These are phyloP conservation scores for Tilletia indica DNA, from an alignment of 1,284 basidiomycete genomes.

Conservation along the genomic window DNA sequence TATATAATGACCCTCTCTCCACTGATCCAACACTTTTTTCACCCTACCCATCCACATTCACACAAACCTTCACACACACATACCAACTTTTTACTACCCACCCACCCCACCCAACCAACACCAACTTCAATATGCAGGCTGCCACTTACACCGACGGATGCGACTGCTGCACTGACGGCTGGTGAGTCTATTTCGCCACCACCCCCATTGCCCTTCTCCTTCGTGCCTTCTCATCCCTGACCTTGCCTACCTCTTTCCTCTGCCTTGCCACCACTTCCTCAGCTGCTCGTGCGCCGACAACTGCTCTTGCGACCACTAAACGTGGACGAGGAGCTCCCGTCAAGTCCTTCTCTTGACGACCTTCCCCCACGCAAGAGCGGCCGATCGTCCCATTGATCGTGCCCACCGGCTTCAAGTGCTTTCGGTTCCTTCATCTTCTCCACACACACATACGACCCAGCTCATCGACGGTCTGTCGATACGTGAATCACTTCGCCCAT, in stretches of 20 bases:
- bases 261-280: neutral
- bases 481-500: too few relatives aligned
- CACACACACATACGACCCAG: too few relatives aligned
- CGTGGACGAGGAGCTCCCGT: neutral
- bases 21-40: neutral
- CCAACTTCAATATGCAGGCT: conserved; percentile 7
- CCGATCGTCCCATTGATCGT: too few relatives aligned
- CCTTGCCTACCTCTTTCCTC: neutral
- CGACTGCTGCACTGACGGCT: conserved; percentile 17
- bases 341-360: too few relatives aligned
- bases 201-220: neutral
- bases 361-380: too few relatives aligned
- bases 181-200: neutral
- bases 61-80: neutral
- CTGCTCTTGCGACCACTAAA: conserved; percentile 12
- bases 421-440: too few relatives aligned
- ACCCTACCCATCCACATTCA: neutral
- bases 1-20: neutral
- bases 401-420: too few relatives aligned
- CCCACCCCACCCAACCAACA: too few relatives aligned
- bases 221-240: neutral
- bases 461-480: too few relatives aligned
- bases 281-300: conserved; percentile 16
- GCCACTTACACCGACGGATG: conserved; percentile 3
- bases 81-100: neutral